Evolutionary conservation across 2,329 filamentous ascomycete species (phyloP).

Genomic region (Ceratocystis cubensis): DNA sequence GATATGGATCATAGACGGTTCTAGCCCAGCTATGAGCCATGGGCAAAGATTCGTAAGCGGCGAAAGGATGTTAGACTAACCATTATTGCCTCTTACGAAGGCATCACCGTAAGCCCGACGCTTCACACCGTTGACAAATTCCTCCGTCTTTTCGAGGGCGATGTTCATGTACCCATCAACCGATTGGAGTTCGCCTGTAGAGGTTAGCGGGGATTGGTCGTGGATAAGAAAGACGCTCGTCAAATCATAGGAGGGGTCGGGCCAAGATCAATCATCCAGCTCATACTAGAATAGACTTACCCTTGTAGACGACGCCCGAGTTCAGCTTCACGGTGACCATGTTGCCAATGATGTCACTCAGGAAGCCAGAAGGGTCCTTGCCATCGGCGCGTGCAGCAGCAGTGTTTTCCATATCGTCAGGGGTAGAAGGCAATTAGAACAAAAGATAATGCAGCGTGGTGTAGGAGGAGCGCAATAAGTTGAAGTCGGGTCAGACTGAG

Average conservation of each 20-base stretch:
- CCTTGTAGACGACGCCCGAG: slow-evolving; percentile 97
- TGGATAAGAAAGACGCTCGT: not conserved
- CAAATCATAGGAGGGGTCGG: not conserved
- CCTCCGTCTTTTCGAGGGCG: slow-evolving; percentile 86
- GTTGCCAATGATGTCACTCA: slow-evolving; percentile 87
- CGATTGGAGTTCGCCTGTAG: slow-evolving; percentile 76
- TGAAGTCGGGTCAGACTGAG: not conserved
- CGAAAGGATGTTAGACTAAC: slow-evolving; percentile 35
- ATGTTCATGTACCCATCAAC: slow-evolving; percentile 99
- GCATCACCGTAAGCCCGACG: slow-evolving; percentile 81
- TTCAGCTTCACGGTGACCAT: slow-evolving; percentile 95
- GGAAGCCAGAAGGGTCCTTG: slow-evolving; percentile 85
- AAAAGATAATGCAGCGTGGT: not conserved
- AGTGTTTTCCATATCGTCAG: slow-evolving; percentile 58
- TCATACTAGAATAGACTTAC: slow-evolving; percentile 34
- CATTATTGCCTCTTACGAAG: slow-evolving; percentile 92
- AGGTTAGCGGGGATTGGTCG: not conserved
- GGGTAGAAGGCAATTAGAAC: not conserved
- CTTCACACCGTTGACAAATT: slow-evolving; percentile 76
- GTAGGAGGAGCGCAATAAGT: not conserved
- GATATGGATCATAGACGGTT: not conserved
- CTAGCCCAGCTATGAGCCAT: not conserved
- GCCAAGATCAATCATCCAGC: not conserved
- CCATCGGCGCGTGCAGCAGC: slow-evolving; percentile 51
- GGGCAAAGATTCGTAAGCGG: not conserved